phyloP scores from a whole-genome alignment of 2,329 filamentous ascomycete species.

The Cercospora zeae-maydis region DNA sequence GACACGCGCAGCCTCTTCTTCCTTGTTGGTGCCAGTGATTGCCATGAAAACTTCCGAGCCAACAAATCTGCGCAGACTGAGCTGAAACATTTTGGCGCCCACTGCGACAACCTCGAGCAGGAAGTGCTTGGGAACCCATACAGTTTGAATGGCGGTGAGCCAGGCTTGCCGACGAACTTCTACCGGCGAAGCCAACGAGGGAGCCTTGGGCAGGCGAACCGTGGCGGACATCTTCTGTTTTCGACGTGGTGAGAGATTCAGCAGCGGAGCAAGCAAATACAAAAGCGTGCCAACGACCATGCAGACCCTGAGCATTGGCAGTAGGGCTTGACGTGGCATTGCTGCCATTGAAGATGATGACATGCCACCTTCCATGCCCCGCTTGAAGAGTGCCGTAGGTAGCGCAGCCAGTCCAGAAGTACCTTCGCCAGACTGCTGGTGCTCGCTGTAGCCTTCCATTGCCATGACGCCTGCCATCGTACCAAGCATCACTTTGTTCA shows the following conservation, averaged over 20 bases:
- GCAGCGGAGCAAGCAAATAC: conserved; percentile 56
- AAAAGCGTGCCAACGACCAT: conserved; percentile 52
- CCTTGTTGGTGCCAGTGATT: conserved; percentile 74
- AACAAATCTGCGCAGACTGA: conserved; percentile 72
- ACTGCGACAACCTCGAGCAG: conserved; percentile 80
- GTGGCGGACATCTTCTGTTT: conserved; percentile 44
- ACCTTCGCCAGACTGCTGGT: conserved; percentile 55
- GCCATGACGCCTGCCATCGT: conserved; percentile 91
- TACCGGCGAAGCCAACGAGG: conserved; percentile 75
- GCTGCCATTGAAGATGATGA: conserved; percentile 22
- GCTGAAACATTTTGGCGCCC: conserved; percentile 73
- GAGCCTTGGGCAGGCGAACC: conserved; percentile 50
- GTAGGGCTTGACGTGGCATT: conserved; percentile 28
- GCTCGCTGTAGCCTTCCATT: conserved; percentile 70
- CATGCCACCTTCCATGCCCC: conserved; percentile 23
- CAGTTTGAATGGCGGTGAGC: conserved; percentile 87
- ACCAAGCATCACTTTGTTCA: conserved; percentile 84
- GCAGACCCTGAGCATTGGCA: conserved; percentile 50
- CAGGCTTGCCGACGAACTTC: conserved; percentile 83
- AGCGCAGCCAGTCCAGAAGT: conserved; percentile 43
- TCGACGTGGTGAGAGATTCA: conserved; percentile 55
- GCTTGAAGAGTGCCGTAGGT: conserved; percentile 38
- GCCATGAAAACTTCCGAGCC: conserved; percentile 73
- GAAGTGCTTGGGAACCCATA: conserved; percentile 87
- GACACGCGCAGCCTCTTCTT: conserved; percentile 79